Conservation (phyloP, 352 stramenopile species). For the Globisporangium paddicum region DNA sequence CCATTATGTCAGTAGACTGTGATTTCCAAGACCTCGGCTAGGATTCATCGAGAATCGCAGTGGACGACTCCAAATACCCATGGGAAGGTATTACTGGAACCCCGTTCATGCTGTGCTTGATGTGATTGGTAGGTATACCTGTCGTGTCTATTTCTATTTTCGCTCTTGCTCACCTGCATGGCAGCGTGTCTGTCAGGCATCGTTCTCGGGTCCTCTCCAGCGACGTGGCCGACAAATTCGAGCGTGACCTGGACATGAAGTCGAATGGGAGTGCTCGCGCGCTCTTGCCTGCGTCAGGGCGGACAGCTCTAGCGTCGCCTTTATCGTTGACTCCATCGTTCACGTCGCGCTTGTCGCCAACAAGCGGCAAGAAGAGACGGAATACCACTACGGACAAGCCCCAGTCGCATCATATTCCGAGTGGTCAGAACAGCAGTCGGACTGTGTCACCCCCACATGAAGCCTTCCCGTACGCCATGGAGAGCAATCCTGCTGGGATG, state of each 20-base stretch:
- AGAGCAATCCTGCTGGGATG: constrained; percentile 1
- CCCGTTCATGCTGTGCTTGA: neutral
- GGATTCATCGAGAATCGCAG: neutral
- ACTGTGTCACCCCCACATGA: constrained; percentile 4
- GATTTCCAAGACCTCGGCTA: neutral
- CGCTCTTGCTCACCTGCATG: neutral
- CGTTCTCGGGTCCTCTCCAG: neutral
- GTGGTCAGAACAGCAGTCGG: constrained; percentile 8
- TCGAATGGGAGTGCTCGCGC: constrained; percentile 20
- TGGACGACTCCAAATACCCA: neutral
- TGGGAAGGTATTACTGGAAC: neutral
- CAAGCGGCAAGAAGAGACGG: constrained; percentile 13
- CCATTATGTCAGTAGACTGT: neutral
- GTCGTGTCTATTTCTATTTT: neutral
- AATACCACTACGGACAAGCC: neutral
- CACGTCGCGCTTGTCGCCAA: constrained; percentile 21
- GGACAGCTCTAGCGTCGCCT: constrained; percentile 13
- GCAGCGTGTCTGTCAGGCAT: neutral
- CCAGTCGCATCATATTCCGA: constrained; percentile 7
- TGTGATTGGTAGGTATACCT: constrained; percentile 3
- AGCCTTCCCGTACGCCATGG: constrained; percentile 3
- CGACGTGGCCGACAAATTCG: neutral
- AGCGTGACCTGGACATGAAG: constrained; percentile 16
- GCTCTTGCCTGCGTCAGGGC: constrained; percentile 16
- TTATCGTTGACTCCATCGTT: constrained; percentile 12